Base-by-base conservation (phyloP, 768 basidiomycete species). In the Dioszegia hungarica region DNA sequence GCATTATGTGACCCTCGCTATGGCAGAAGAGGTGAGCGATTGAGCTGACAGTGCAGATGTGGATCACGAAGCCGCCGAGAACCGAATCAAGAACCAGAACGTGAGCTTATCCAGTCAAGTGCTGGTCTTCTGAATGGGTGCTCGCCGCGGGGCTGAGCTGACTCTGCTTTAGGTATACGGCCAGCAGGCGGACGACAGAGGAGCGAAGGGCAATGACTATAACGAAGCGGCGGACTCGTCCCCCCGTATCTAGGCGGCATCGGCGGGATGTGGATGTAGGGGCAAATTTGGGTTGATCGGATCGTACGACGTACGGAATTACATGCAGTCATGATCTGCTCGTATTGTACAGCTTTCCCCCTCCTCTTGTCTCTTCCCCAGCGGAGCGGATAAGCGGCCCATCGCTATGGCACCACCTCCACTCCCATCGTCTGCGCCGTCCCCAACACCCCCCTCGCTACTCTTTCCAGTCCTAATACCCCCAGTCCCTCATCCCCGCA, bases 391-490 rank as follows among this genome's bases (percentile, higher is more conserved):
- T 40, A n/a, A 6, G 6, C 31, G 3, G 9, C 19, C 19, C 48
- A 20, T 48, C 57, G n/a, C 46, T 63, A 98, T 73, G 89, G 86
- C 59, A 97, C 86, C 54, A 97, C 90, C 71, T 87, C 85, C 43
- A 99, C 81, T 29, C 95, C 95, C 70, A 95, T 79, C 60, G 86
- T 90, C 80, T 80, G 86, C 49, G 91, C 91, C 65, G 87, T 89
- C 47, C 90, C 93, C 63, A 95, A 79, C 62, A 98, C 81, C 75
- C 88, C 89, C 72, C 86, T 86, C 27, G 90, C 87, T 49, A 99
- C 86, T 66, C 85, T 84, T 80, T 95, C 89, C 61, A 94, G 81
- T 61, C 85, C 83, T 62, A 95, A 81, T 72, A 88, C 87, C 79
- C 83, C 87, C 81, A 95, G 79, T 75, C 90, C 87, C 62, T 87